Conservation (phyloP, 2,329 filamentous ascomycete species). For the Cercospora zeina region DNA sequence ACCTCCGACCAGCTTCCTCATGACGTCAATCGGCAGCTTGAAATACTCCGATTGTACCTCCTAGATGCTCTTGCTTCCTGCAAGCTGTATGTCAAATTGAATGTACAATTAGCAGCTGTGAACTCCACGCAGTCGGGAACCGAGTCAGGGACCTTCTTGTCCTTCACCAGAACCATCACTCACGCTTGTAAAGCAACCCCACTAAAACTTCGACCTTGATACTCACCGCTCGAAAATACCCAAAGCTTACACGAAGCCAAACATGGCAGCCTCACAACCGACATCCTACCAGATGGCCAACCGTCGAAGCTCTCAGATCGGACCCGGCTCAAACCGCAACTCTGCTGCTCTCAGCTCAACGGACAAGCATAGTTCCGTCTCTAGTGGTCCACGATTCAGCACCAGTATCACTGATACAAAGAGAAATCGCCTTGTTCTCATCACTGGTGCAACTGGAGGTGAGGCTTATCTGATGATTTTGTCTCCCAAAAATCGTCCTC, state of each 20-base stretch:
- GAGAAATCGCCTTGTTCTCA: constrained; percentile 36
- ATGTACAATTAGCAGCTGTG: not conserved
- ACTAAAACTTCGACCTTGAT: not conserved
- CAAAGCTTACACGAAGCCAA: not conserved
- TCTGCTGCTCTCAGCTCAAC: constrained; percentile 13
- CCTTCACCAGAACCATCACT: not conserved
- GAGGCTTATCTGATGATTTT: not conserved
- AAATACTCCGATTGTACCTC: not conserved
- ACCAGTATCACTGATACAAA: constrained; percentile 6
- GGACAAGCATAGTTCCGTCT: constrained; percentile 11
- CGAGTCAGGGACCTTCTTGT: not conserved
- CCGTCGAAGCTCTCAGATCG: constrained; percentile 16
- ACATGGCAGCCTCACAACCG: constrained; percentile 6
- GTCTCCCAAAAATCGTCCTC: not conserved
- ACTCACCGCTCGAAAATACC: not conserved
- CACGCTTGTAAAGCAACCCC: not conserved
- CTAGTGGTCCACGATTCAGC: not conserved
- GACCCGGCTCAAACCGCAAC: constrained; percentile 17
- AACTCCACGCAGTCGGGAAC: not conserved
- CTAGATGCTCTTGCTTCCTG: not conserved
- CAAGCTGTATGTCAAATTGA: not conserved
- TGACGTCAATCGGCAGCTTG: constrained; percentile 1
- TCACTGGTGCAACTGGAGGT: constrained; percentile 47
- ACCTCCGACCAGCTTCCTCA: not conserved
- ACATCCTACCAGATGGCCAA: not conserved